phyloP scores from a whole-genome alignment of 441 rosid species.

The Corymbia citriodora region DNA sequence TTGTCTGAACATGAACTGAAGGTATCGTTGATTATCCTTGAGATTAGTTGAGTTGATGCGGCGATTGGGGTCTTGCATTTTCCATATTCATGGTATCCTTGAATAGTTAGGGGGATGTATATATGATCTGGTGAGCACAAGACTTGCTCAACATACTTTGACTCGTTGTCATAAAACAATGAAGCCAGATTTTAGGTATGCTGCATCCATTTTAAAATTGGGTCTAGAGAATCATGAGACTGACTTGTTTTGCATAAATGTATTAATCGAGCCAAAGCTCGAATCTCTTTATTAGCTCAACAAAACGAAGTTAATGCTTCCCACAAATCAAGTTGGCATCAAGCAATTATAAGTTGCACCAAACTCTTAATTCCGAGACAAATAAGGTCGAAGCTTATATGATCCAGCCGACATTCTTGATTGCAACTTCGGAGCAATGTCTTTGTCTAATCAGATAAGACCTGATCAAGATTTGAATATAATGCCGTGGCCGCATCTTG shows the following conservation, averaged over 20 bases:
- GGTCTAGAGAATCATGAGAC: neutral
- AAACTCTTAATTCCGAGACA: neutral
- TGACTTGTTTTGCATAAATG: neutral
- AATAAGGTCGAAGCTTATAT: neutral
- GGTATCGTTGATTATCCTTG: neutral
- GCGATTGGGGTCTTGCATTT: neutral
- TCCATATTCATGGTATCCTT: neutral
- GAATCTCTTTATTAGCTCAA: neutral
- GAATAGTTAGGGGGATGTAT: rapidly evolving
- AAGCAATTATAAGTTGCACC: rapidly evolving
- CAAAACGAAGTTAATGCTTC: neutral
- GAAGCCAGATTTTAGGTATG: neutral
- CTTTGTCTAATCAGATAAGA: neutral
- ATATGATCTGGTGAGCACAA: neutral
- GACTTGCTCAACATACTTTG: neutral
- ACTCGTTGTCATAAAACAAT: neutral
- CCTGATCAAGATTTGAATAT: neutral
- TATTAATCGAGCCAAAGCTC: neutral
- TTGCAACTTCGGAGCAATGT: neutral
- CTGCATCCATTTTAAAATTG: neutral
- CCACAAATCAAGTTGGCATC: neutral
- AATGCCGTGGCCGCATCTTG: neutral
- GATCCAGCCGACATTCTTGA: rapidly evolving
- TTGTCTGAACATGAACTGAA: neutral
- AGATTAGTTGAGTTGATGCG: neutral